Evolutionary conservation across 192 early-diverging fungal species (phyloP), one percentile per base, ranked within the genome.

Genomic region (Mortierella claussenii): DNA sequence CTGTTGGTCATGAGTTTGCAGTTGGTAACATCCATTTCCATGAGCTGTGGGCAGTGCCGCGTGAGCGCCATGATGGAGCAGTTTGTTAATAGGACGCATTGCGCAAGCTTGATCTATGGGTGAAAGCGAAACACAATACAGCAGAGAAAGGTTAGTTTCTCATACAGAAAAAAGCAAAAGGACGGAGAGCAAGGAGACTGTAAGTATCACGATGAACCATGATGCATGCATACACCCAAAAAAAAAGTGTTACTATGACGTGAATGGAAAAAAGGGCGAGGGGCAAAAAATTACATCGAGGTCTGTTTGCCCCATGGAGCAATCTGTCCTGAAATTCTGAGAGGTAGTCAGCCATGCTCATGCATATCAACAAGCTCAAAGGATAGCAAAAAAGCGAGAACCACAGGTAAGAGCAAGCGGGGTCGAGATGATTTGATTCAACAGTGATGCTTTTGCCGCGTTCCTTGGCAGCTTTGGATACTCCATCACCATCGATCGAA

Each of bases 1-100:
- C 52, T 52, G 55, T 86, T 81, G 2, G 81, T 85, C 54, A 88
- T 80, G 8, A 74, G 68, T 18, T 49, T 51, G 60, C 87, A 88
- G 40, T 82, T 81, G 34, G 79, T 82, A 27, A 87, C 51, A 57
- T 88, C 87, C 13, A 88, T 78, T 52, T 88, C 87, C 53, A 88
- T 65, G 23, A 88, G 64, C 7, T 79, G 74, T 11, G 80, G 78
- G 56, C 87, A 88, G 52, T 83, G 49, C 12, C 47, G 54, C 21
- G 83, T 84, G n/a, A 88, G 79, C 21, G 81, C 61, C 23, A 85
- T 36, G 11, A 82, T 71, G 30, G 83, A 82, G 23, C 59, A 49
- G 23, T 86, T 82, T 26, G 85, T 86, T 40, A 88, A 48, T 17
- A 79, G 69, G 3, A 63, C 59, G 58, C 85, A 88, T 50, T 80